Conservation (phyloP, 2,329 filamentous ascomycete species). For the Sordariomycetes sp. region DNA sequence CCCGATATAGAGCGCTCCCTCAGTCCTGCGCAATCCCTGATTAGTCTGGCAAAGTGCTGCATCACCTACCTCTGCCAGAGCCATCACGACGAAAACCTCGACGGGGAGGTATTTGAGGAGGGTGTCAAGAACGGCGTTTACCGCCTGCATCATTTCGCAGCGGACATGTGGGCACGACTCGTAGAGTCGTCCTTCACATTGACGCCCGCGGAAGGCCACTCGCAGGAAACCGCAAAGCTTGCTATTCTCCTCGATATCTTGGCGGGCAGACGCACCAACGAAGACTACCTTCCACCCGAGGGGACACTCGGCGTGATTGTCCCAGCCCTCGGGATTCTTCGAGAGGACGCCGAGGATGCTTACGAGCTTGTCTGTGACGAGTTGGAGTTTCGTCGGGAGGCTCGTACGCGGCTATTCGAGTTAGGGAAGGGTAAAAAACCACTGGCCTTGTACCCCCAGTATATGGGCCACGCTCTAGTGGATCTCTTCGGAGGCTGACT, state of each 20-base stretch:
- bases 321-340: too few species aligned
- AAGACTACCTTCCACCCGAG: neutral
- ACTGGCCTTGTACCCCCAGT: neutral
- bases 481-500: too few species aligned
- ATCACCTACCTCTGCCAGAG: constrained; percentile 6
- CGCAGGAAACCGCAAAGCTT: neutral
- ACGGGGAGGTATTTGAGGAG: neutral
- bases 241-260: neutral
- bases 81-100: neutral
- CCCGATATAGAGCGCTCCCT: constrained; percentile 1
- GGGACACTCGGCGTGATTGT: too few species aligned
- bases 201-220: neutral
- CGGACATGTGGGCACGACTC: neutral
- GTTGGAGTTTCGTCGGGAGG: too few species aligned
- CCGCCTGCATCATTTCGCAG: neutral
- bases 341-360: too few species aligned
- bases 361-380: too few species aligned
- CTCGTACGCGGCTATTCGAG: too few species aligned
- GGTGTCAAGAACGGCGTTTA: neutral
- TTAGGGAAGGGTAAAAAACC: neutral
- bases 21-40: neutral
- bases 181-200: neutral
- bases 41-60: constrained; percentile 5
- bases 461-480: neutral
- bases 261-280: neutral